Evolutionary conservation across 305 asterid species (phyloP).

Genomic region (Striga hermonthica): DNA sequence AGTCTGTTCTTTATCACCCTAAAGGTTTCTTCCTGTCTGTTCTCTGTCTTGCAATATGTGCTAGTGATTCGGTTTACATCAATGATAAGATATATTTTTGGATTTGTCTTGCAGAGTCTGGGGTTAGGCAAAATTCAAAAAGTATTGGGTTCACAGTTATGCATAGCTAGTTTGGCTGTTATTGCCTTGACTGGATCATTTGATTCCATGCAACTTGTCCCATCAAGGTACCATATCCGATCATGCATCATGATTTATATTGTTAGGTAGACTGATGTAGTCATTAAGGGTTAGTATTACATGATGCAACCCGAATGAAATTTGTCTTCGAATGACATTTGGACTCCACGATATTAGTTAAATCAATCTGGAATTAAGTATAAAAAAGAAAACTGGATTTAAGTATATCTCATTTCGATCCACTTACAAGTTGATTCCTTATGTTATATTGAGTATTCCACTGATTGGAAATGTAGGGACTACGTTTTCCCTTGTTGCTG

Average conservation of each 20-base stretch:
- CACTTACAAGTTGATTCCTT: neutral
- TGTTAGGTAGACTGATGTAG: too few species aligned
- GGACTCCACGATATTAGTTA: neutral
- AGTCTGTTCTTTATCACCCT: conserved; percentile 53
- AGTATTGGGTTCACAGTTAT: conserved; percentile 54
- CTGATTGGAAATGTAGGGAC: neutral
- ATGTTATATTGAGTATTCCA: conserved; percentile 1
- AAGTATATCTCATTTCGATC: neutral
- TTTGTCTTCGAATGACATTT: neutral
- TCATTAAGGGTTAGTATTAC: too few species aligned
- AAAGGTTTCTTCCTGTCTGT: conserved; percentile 43
- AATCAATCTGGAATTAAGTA: conserved; percentile 15
- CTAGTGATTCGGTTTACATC: conserved; percentile 20
- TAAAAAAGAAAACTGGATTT: conserved; percentile 12
- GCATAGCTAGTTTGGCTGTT: conserved; percentile 53
- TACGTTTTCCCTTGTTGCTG: conserved; percentile 8
- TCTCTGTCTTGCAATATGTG: conserved; percentile 13
- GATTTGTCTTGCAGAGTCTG: conserved; percentile 45
- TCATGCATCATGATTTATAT: too few species aligned
- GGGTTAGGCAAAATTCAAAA: conserved; percentile 49
- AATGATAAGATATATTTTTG: conserved; percentile 22
- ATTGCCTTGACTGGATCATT: conserved; percentile 50
- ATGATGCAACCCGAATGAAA: too few species aligned
- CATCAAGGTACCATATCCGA: conserved; percentile 44
- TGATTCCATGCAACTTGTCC: conserved; percentile 44